Conservation (phyloP, 2,329 filamentous ascomycete genomes). For the Curvularia lunata region DNA sequence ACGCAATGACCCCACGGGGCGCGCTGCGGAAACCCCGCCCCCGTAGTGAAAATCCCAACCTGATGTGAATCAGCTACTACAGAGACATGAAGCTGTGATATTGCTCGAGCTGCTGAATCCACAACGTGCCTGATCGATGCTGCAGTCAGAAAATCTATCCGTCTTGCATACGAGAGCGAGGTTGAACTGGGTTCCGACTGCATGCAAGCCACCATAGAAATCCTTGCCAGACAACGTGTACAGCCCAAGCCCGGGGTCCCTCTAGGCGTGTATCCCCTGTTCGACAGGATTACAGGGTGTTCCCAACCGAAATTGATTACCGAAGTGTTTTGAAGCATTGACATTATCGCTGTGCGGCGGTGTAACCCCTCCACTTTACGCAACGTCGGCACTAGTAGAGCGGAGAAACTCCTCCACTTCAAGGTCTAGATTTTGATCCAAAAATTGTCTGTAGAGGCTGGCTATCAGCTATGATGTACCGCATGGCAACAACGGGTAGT, state of each 20-base stretch:
- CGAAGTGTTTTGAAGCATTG: not conserved
- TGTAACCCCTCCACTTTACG: not conserved
- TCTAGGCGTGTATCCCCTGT: constrained; percentile 2
- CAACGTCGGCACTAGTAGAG: not conserved
- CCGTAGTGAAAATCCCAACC: not conserved
- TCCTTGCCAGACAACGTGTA: constrained; percentile 4
- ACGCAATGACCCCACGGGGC: constrained; percentile 13
- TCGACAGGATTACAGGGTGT: not conserved
- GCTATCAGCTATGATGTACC: not conserved
- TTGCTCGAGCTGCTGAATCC: not conserved
- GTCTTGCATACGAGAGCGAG: not conserved
- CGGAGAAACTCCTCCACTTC: not conserved
- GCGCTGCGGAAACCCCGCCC: not conserved
- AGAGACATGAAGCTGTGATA: not conserved
- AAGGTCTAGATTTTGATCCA: too few relatives aligned
- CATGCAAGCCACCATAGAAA: constrained; percentile 6
- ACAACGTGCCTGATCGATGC: not conserved
- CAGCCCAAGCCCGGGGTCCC: constrained; percentile 1
- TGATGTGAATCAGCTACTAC: not conserved
- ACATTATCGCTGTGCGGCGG: not conserved
- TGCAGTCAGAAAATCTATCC: not conserved
- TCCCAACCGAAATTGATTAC: constrained; percentile 3
- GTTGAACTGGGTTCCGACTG: not conserved
- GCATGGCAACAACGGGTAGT: not conserved
- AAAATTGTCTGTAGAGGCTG: too few relatives aligned